Evolutionary conservation across 306 rosid species (phyloP).

Genomic region (Pueraria montana): DNA sequence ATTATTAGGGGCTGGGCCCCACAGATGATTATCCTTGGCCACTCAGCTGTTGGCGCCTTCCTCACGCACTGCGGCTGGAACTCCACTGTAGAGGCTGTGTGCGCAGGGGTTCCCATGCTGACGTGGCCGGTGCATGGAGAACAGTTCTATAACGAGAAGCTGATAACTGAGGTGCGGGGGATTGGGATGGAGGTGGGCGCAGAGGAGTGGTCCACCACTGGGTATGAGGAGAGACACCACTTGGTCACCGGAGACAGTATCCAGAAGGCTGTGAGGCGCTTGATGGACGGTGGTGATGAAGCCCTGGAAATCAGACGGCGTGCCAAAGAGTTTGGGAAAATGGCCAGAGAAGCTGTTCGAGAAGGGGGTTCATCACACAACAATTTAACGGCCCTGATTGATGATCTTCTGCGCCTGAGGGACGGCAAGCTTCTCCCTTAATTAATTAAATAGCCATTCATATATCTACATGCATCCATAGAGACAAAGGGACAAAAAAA

Average conservation of each 20-base stretch:
- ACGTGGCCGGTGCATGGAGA: conserved; percentile 51
- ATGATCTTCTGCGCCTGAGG: conserved; percentile 35
- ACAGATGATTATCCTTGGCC: conserved; percentile 33
- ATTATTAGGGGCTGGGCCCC: conserved; percentile 53
- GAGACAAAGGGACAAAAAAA: neutral
- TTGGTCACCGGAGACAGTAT: conserved; percentile 39
- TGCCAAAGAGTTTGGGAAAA: conserved; percentile 24
- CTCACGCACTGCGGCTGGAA: conserved; percentile 55
- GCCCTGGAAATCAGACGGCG: conserved; percentile 26
- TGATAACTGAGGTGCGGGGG: conserved; percentile 43
- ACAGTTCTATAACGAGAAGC: conserved; percentile 53
- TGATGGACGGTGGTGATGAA: conserved; percentile 57
- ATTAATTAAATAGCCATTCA: too few species aligned
- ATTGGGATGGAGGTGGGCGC: conserved; percentile 56
- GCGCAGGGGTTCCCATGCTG: conserved; percentile 47
- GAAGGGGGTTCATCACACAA: conserved; percentile 47
- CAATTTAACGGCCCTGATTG: conserved; percentile 40
- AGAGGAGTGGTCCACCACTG: neutral
- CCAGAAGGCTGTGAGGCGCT: conserved; percentile 44
- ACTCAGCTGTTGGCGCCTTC: conserved; percentile 38
- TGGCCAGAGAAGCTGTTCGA: conserved; percentile 40
- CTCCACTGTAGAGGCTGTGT: conserved; percentile 28
- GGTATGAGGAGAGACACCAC: neutral
- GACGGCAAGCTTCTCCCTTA: neutral
- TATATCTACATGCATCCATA: neutral